Evolutionary conservation across 495 filamentous ascomycete species (phyloP).

Genomic region (Haplographium delicatum): DNA sequence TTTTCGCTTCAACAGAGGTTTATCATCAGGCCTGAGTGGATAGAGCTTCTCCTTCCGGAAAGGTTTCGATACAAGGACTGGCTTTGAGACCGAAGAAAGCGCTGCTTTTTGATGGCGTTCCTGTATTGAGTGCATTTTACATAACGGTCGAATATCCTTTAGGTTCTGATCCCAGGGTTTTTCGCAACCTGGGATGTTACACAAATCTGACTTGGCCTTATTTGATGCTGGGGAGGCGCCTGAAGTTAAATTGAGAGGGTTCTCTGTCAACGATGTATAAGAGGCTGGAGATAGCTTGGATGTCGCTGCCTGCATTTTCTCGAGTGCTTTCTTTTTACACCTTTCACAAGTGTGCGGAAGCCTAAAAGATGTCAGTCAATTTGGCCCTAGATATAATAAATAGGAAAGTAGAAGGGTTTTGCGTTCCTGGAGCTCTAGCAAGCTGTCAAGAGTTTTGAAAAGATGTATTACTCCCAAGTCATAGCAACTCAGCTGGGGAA

Average conservation of each 20-base stretch:
- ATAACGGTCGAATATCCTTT: slow-evolving; percentile 2
- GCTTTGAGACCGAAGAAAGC: background rate
- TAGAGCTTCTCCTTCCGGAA: slow-evolving; percentile 6
- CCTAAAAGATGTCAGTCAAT: background rate
- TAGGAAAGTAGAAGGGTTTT: too few relatives aligned
- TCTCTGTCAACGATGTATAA: background rate
- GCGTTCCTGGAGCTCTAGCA: too few relatives aligned
- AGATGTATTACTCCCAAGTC: too few relatives aligned
- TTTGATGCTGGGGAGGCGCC: background rate
- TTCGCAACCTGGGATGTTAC: slow-evolving; percentile 4
- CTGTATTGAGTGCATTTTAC: background rate
- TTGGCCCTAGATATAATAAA: too few relatives aligned
- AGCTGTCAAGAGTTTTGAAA: too few relatives aligned
- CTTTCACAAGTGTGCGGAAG: background rate
- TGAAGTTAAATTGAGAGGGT: background rate
- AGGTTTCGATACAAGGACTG: background rate
- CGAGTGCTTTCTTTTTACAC: background rate
- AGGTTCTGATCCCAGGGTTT: background rate
- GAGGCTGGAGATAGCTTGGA: background rate
- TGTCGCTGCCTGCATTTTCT: background rate
- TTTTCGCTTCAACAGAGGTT: slow-evolving; percentile 2
- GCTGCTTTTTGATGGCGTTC: background rate
- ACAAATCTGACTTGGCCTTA: background rate
- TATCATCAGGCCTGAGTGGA: slow-evolving; percentile 8
- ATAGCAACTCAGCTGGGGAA: too few relatives aligned